These are phyloP conservation scores for Colletotrichum sublineola DNA, from an alignment of 2,329 filamentous ascomycete species.

Conservation along the genomic window DNA sequence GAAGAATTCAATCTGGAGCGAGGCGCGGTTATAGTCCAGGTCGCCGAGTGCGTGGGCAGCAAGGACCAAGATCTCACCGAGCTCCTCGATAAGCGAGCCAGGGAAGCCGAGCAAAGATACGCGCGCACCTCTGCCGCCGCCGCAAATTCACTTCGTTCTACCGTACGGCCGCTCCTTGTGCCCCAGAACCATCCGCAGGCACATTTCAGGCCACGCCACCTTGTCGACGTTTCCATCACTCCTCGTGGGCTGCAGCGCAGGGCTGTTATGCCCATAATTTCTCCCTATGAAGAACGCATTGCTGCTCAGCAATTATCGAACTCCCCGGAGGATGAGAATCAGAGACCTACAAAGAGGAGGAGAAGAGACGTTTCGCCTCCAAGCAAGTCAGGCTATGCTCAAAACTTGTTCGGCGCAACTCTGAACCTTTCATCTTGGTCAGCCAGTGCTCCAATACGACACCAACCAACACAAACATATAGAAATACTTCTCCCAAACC, in stretches of 20 bases:
- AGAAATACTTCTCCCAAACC: background rate
- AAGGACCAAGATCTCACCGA: conserved; percentile 83
- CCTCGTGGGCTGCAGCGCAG: conserved; percentile 59
- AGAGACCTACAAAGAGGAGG: conserved; percentile 56
- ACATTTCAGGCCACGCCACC: conserved; percentile 57
- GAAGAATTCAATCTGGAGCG: conserved; percentile 86
- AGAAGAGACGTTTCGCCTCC: conserved; percentile 54
- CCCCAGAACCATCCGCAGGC: conserved; percentile 41
- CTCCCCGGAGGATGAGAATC: conserved; percentile 44
- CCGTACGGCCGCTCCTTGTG: conserved; percentile 12
- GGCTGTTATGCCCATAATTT: conserved; percentile 67
- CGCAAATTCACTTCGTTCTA: conserved; percentile 46
- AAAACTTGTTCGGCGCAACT: conserved; percentile 63
- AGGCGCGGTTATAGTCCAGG: conserved; percentile 82
- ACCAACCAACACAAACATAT: conserved; percentile 7
- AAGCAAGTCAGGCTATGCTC: conserved; percentile 64
- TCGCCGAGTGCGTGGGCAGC: conserved; percentile 79
- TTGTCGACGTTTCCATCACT: conserved; percentile 71
- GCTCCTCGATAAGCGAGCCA: conserved; percentile 77
- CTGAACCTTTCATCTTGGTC: conserved; percentile 53
- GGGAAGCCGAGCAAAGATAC: conserved; percentile 66
- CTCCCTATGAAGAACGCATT: conserved; percentile 74
- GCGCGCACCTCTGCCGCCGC: conserved; percentile 48
- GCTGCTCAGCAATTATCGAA: conserved; percentile 45
- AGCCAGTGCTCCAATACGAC: conserved; percentile 20